phyloP scores from a whole-genome alignment of 2,329 filamentous ascomycete species.

The Pyricularia grisea region DNA sequence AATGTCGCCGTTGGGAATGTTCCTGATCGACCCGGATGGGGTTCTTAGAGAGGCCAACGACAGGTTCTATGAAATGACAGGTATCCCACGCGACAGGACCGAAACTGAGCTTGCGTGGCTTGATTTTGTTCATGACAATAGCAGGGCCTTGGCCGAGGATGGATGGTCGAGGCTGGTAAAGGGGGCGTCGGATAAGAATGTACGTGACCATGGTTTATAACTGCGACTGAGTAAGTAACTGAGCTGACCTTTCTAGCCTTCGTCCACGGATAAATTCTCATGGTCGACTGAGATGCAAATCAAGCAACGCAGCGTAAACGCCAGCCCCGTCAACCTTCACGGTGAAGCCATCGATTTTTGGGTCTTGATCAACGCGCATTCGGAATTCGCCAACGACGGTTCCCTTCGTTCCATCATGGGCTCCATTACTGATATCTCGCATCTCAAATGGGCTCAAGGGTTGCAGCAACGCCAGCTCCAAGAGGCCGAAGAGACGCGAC shows the following conservation, averaged over 20 bases:
- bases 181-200: background rate
- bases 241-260: background rate
- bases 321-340: slow-evolving; percentile 20
- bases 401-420: slow-evolving; percentile 27
- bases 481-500: slow-evolving; percentile 25
- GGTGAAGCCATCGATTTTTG: slow-evolving; percentile 32
- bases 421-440: slow-evolving; percentile 31
- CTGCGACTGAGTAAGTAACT: background rate
- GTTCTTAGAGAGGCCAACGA: slow-evolving; percentile 34
- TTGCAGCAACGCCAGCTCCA: slow-evolving; percentile 24
- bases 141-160: slow-evolving; percentile 18
- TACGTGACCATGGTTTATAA: background rate
- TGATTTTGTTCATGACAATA: slow-evolving; percentile 26
- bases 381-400: slow-evolving; percentile 22
- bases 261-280: slow-evolving; percentile 18
- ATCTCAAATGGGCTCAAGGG: slow-evolving; percentile 31
- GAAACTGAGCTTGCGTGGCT: slow-evolving; percentile 32
- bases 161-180: slow-evolving; percentile 27
- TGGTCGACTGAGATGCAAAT: slow-evolving; percentile 32
- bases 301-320: slow-evolving; percentile 16
- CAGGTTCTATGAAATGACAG: slow-evolving; percentile 36
- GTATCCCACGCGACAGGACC: slow-evolving; percentile 25
- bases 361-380: slow-evolving; percentile 28
- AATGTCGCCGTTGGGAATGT: slow-evolving; percentile 26
- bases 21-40: slow-evolving; percentile 27